Conservation (phyloP, 768 basidiomycete species). For the Kwoniella bestiolae region DNA sequence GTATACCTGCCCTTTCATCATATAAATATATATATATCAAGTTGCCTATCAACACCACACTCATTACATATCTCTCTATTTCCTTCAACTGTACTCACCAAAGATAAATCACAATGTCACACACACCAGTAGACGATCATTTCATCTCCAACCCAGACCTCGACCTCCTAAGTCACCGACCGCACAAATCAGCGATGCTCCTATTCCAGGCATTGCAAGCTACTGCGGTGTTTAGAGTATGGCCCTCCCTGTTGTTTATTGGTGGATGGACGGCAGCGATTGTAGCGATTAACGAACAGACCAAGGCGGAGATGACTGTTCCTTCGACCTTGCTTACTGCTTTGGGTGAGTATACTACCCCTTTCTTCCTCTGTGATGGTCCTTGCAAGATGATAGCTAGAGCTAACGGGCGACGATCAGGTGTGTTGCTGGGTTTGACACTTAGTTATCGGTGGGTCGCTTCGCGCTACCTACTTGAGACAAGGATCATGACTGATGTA, state of each 20-base stretch:
- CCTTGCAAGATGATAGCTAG: too few species aligned
- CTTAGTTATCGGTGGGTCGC: conserved; percentile 43
- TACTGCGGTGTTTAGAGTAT: conserved; percentile 43
- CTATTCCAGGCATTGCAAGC: conserved; percentile 40
- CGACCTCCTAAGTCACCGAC: conserved; percentile 28
- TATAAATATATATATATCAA: too few species aligned
- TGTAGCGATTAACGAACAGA: conserved; percentile 40
- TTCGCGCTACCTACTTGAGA: neutral
- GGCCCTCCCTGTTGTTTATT: conserved; percentile 46
- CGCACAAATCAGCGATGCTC: conserved; percentile 28
- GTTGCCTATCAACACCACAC: neutral
- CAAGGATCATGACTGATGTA: neutral
- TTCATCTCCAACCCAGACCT: conserved; percentile 31
- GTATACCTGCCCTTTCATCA: too few species aligned
- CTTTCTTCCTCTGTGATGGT: neutral
- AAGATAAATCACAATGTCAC: conserved; percentile 15
- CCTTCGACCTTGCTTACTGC: conserved; percentile 51
- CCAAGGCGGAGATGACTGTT: conserved; percentile 39
- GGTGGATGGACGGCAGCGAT: conserved; percentile 43
- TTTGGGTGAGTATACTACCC: conserved; percentile 22
- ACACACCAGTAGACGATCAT: conserved; percentile 33
- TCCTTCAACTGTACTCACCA: neutral
- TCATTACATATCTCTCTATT: neutral
- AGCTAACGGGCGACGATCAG: conserved; percentile 3
- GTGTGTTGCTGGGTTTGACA: conserved; percentile 53